Percentiles rank a stretch among this genome's conserved stretches.
Evolutionary conservation across 2,329 filamentous ascomycete genomes (phyloP).

Genomic region (Hypoxylon sp.): DNA sequence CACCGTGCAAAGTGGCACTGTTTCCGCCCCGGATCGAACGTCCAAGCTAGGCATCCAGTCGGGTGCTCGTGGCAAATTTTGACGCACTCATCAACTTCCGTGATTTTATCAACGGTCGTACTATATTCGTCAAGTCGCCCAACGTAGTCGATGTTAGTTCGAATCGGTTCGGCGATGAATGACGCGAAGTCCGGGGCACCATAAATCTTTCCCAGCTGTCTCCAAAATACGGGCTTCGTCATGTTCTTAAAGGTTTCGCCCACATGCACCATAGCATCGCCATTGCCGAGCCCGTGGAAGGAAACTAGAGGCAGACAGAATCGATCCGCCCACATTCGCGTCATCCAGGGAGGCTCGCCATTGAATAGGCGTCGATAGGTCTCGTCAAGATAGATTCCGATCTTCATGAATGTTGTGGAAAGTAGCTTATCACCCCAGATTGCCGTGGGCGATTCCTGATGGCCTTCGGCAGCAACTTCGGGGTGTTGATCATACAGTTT

Average conservation of each 20-base stretch:
- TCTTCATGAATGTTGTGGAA: slow-evolving; percentile 65
- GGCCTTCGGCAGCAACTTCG: slow-evolving; percentile 59
- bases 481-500: slow-evolving; percentile 59
- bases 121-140: slow-evolving; percentile 62
- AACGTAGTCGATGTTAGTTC: slow-evolving; percentile 62
- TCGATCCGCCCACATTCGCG: slow-evolving; percentile 63
- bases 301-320: slow-evolving; percentile 68
- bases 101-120: slow-evolving; percentile 55
- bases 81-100: slow-evolving; percentile 59
- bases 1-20: slow-evolving; percentile 64
- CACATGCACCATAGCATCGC: slow-evolving; percentile 61
- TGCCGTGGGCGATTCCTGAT: slow-evolving; percentile 64
- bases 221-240: slow-evolving; percentile 62
- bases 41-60: slow-evolving; percentile 65
- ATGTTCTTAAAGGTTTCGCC: slow-evolving; percentile 58
- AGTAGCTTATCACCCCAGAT: slow-evolving; percentile 68
- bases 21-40: slow-evolving; percentile 58
- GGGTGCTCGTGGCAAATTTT: slow-evolving; percentile 57
- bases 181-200: slow-evolving; percentile 57
- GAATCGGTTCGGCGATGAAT: slow-evolving; percentile 55
- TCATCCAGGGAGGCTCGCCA: slow-evolving; percentile 64
- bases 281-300: slow-evolving; percentile 64
- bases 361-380: slow-evolving; percentile 68
- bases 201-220: slow-evolving; percentile 65
- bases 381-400: slow-evolving; percentile 69